These are phyloP conservation scores for Baudoinia panamericana DNA, from an alignment of 495 filamentous ascomycete species.

Conservation along the genomic window DNA sequence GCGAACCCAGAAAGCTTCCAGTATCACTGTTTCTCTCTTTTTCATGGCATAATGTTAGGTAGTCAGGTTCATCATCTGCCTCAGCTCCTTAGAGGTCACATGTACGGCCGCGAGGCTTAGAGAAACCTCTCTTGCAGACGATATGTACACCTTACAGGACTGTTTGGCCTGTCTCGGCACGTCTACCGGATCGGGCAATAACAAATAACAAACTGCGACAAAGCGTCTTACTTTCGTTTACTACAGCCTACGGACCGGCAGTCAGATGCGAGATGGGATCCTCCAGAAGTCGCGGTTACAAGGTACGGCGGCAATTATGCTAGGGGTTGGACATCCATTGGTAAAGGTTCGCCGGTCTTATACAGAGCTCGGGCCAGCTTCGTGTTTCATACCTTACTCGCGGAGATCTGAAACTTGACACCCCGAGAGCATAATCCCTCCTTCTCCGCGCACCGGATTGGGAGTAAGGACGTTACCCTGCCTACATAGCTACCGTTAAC, in stretches of 20 bases:
- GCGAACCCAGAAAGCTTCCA: neutral
- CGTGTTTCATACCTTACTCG: neutral
- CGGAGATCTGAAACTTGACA: neutral
- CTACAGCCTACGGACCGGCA: neutral
- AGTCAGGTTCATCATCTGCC: too few species aligned
- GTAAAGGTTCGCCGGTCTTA: neutral
- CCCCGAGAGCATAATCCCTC: too few species aligned
- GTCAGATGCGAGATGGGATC: neutral
- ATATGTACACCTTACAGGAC: too few species aligned
- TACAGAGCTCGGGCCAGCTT: neutral
- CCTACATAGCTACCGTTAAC: too few species aligned
- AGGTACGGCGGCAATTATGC: neutral
- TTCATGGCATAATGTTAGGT: neutral
- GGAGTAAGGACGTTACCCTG: too few species aligned
- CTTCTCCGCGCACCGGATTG: too few species aligned
- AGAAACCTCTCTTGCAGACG: too few species aligned
- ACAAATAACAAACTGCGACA: neutral
- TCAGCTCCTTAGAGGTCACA: too few species aligned
- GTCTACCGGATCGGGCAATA: neutral
- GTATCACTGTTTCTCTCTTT: neutral
- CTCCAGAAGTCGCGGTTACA: neutral
- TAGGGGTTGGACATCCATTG: neutral
- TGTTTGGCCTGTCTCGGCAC: constrained; percentile 1
- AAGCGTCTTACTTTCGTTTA: too few species aligned
- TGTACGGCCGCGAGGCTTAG: too few species aligned